A percentile compares a stretch with the other conserved stretches of the same genome.
These are phyloP conservation scores for Mesembryanthemum crystallinum DNA, from an alignment of 148 eudicot genomes.

Conservation along the genomic window DNA sequence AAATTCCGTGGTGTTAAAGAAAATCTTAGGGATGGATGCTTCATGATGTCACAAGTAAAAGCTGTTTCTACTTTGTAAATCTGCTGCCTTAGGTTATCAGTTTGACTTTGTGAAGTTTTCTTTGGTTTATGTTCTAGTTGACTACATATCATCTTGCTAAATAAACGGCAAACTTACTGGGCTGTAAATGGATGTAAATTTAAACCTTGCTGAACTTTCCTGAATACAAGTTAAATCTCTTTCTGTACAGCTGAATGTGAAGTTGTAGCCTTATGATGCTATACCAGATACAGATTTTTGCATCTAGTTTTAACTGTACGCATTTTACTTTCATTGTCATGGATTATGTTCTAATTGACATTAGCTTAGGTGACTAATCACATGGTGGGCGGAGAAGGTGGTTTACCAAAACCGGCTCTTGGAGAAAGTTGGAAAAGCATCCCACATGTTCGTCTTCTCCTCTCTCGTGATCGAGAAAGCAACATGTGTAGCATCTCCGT, in stretches of 20 bases:
- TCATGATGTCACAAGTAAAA: too few species aligned
- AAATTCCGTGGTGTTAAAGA: too few species aligned
- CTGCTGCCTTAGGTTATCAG: neutral
- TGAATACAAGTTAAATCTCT: too few species aligned
- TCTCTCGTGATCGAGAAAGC: constrained; percentile 52
- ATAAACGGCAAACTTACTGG: too few species aligned
- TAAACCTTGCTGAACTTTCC: too few species aligned
- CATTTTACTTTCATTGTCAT: neutral
- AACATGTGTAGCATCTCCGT: constrained; percentile 43
- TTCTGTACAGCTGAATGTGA: too few species aligned
- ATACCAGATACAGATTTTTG: neutral
- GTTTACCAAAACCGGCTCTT: constrained; percentile 75
- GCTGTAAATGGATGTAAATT: too few species aligned
- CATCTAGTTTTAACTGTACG: neutral
- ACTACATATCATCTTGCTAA: too few species aligned
- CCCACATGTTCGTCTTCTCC: constrained; percentile 73
- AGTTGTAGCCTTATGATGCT: neutral
- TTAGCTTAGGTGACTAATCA: constrained; percentile 76
- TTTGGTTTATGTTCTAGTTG: neutral
- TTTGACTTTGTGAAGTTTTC: neutral
- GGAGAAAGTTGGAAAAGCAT: constrained; percentile 95
- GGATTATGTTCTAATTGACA: neutral
- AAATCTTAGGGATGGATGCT: too few species aligned
- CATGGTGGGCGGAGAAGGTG: constrained; percentile 90
- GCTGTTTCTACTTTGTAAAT: too few species aligned